Base-by-base conservation (phyloP, 2,329 filamentous ascomycete species). In the Aspergillus pseudonomiae region DNA sequence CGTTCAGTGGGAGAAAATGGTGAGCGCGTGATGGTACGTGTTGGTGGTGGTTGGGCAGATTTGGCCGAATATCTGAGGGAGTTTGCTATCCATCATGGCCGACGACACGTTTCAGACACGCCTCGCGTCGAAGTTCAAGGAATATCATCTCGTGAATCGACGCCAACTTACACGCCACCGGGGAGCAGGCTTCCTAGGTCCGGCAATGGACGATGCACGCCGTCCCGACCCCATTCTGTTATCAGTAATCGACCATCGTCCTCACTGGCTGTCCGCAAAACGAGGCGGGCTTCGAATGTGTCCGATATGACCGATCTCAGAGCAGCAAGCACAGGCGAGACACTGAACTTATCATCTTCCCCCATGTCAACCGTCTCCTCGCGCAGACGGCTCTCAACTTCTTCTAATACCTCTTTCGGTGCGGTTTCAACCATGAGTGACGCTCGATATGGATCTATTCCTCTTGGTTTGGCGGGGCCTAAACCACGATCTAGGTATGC, bases 41-140 rank as follows among this genome's bases (percentile, higher is more conserved):
- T 99, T 14, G 95, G 95, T 14, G 95, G 95, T 63, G 95, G 95
- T n/a, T 99, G 95, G 95, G 93, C 94, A 16, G 95, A 99, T 77
- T 83, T 99, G 24, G 94, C 91, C 43, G 95, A 98, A 77, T 99
- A 97, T 74, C 84, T 99, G 48, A 91, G 93, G 70, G 93, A 97
- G 76, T 99, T 97, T 72, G 94, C 93, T 9, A 88, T 89, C 63
- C 95, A 99, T 74, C 95, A 99, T 75, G 91, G 92, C 50, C 89
- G 92, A n/a, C 88, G 86, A 52, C 83, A 85, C 34, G 82, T 85
- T 24, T 84, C 82, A 32, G 85, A 87, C 43, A 82, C 82, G 14
- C 75, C 75, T 26, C 81, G 80, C 41, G 81, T 88, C 16, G 86
- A 89, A 67, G 81, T 88, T 19, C 79, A 86, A 59, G 85, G 84